Conservation (phyloP, 345 rosid species). For the Gossypioides kirkii region DNA sequence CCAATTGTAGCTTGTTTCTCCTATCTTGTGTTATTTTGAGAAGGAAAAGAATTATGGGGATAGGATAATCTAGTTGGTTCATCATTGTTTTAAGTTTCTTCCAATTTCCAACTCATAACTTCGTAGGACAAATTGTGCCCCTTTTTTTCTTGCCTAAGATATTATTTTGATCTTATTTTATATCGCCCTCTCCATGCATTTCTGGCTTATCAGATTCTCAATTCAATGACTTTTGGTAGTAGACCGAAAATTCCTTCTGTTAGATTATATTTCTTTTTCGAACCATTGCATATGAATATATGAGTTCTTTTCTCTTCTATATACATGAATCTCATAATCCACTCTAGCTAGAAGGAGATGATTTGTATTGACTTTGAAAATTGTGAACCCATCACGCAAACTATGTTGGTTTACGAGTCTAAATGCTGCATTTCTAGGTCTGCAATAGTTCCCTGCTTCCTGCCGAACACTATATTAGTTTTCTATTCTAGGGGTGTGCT, state of each 20-base stretch:
- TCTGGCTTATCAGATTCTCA: background rate
- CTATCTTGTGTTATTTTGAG: background rate
- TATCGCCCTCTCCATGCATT: background rate
- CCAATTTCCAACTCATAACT: conserved; percentile 1
- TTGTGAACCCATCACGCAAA: background rate
- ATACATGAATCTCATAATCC: background rate
- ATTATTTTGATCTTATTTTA: background rate
- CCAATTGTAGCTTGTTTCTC: background rate
- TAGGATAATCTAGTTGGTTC: background rate
- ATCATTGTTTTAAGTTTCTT: background rate
- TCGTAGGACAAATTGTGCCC: background rate
- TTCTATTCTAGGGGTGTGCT: background rate
- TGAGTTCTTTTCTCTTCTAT: background rate
- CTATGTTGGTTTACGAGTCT: background rate
- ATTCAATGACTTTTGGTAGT: background rate
- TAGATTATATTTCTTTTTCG: background rate
- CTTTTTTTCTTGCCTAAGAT: background rate
- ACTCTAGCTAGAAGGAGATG: background rate
- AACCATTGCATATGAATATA: background rate
- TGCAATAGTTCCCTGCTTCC: background rate
- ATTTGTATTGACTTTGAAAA: background rate
- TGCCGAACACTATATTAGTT: background rate
- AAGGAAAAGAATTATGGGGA: background rate
- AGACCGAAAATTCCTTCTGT: background rate
- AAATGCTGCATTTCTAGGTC: background rate